Evolutionary conservation across 805 yeast species (phyloP), one percentile per base, ranked within the genome.

Genomic region (Cyberlindnera euphorbiiphila): DNA sequence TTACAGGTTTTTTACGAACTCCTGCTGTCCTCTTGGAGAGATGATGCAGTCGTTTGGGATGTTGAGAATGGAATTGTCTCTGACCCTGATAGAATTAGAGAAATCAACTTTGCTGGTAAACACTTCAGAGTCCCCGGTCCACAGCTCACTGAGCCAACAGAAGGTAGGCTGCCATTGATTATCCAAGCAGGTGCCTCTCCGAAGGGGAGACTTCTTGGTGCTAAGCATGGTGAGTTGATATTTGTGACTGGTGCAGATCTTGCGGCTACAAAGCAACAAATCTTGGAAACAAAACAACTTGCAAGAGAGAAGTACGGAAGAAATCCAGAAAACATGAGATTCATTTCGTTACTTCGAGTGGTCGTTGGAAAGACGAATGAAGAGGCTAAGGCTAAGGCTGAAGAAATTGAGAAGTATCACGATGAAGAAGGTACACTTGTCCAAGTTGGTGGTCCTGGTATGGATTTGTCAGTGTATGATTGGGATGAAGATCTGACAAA

Each of bases 171-270:
- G 7, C 74, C 74, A 4, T 61, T 69, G 23, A 51, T 69, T 29
- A 59, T 68, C 25, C 74, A 69, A 46, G 74, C 74, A 1, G 74
- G 74, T 10, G 56, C 68, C 24, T 68, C 72, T n/a, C 54, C 61
- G 21, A 59, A 58, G 22, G 74, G 74, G 19, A 55, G 56, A 33
- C 62, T 59, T 12, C 58, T 65, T 43, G 74, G 70, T n/a, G 71
- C 74, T 12, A 61, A 62, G 41, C 62, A 65, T 46, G 74, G 67
- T 4, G 74, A 69, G 46, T 60, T 59, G 8, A 62, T 68, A 20
- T 69, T 68, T 44, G 49, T 68, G 16, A 50, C 58, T 9, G 60
- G 59, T 14, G 52, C 54, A 25, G 53, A 65, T 10, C 67, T 69
- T 7, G 60, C 53, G 24, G 47, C 36, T n/a, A 50, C 60, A 19